These are phyloP conservation scores for Phoenix dactylifera DNA, from an alignment of 176 grass and related monocot species.

Conservation along the genomic window DNA sequence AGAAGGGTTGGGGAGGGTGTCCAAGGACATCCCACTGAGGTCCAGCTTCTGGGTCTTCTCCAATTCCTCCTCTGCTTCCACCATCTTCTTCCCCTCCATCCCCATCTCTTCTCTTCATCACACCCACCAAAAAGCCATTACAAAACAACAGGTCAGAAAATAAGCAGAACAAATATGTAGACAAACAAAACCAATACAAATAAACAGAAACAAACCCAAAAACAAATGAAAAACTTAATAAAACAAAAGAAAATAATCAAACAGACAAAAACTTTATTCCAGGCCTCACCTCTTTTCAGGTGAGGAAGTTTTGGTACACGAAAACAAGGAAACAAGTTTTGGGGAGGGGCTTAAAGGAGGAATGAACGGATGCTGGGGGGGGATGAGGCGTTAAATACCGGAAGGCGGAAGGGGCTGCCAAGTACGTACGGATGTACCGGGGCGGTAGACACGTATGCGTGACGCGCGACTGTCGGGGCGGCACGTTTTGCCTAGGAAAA, in stretches of 20 bases:
- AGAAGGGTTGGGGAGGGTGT: constrained; percentile 1
- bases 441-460: neutral
- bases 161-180: too few relatives aligned
- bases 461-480: neutral
- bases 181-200: too few relatives aligned
- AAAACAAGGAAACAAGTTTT: too few relatives aligned
- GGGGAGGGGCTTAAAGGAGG: neutral
- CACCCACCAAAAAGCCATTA: too few relatives aligned
- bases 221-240: too few relatives aligned
- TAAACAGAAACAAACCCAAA: too few relatives aligned
- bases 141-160: too few relatives aligned
- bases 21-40: constrained; percentile 3
- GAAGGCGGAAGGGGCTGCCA: neutral
- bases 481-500: neutral
- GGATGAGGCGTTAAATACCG: too few relatives aligned
- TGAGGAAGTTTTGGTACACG: too few relatives aligned
- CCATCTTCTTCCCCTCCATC: neutral
- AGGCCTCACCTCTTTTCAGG: too few relatives aligned
- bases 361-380: neutral
- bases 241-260: too few relatives aligned
- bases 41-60: constrained; percentile 4
- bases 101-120: neutral
- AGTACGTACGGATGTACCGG: constrained; percentile 16
- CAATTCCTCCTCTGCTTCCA: neutral
- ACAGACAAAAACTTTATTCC: too few relatives aligned